phyloP scores from a whole-genome alignment of 306 rosid genomes.

The Rubus idaeus region DNA sequence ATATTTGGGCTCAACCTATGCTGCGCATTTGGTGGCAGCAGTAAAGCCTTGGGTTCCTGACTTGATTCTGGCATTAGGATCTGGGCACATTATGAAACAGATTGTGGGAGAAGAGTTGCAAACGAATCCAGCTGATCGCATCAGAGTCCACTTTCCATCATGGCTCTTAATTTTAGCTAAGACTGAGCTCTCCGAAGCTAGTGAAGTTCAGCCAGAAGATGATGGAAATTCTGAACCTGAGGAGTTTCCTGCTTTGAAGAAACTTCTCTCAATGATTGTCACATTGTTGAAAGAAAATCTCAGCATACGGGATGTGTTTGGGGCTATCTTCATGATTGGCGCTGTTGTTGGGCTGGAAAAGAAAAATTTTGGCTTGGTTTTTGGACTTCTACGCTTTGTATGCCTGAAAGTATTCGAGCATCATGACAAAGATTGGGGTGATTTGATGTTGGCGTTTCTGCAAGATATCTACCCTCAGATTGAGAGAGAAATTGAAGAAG shows the following conservation, averaged over 20 bases:
- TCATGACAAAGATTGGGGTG: conserved; percentile 72
- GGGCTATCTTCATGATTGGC: conserved; percentile 57
- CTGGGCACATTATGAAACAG: conserved; percentile 37
- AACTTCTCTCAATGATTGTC: conserved; percentile 48
- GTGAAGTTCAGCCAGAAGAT: conserved; percentile 38
- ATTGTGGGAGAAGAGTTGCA: conserved; percentile 31
- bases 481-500: conserved; percentile 55
- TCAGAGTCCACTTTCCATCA: conserved; percentile 52
- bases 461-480: conserved; percentile 63
- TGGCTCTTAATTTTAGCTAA: conserved; percentile 66
- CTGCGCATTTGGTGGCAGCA: conserved; percentile 59
- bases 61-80: conserved; percentile 73
- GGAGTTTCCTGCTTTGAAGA: conserved; percentile 50
- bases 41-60: conserved; percentile 89
- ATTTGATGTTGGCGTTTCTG: conserved; percentile 59
- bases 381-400: conserved; percentile 71
- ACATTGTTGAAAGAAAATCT: conserved; percentile 49
- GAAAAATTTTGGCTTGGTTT: conserved; percentile 51
- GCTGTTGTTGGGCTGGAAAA: conserved; percentile 57
- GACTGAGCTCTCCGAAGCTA: conserved; percentile 41
- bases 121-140: conserved; percentile 30
- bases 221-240: conserved; percentile 27
- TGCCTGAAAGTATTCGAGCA: conserved; percentile 51
- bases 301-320: conserved; percentile 54
- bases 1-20: conserved; percentile 57